Base-by-base conservation (phyloP, 805 yeast species). In the Sungouiozyma intestinalis region DNA sequence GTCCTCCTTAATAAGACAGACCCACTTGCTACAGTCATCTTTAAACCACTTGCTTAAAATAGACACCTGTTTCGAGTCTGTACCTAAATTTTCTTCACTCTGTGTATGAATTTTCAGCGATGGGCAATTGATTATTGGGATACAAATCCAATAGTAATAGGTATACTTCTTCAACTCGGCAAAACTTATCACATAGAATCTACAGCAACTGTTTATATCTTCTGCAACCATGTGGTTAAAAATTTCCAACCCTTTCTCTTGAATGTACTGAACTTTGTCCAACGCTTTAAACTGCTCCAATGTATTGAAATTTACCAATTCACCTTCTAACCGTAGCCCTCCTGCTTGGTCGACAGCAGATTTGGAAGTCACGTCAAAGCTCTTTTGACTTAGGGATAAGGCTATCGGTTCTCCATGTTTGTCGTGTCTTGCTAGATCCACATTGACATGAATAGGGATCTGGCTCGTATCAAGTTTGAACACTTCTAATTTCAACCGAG, bases 141-240 rank as follows among this genome's bases (percentile, higher is more conserved):
- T 77, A 14, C 85, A 81, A 48, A 85, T 73, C 98, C 99, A 94
- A 62, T 92, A 88, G 54, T 74, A 82, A 56, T 82, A 90, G 54
- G 74, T 79, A 66, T 83, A 88, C 63, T 83, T 85, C 60, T 92
- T 92, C 57, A 92, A 71, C 60, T 92, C 98, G 1, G 94, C 82
- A 63, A 79, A 92, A 35, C 87, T 71, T 21, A 88, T 64, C 1
- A 84, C 50, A 3, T 64, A 61, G 48, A 81, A 78, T 7, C 42
- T 36, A 13, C 54, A 50, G 36, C 52, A 45, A 5, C 48, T 35
- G 38, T 56, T 50, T 5, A 59, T 53, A 40, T 66, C 58, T 48
- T 55, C 8, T 49, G 48, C 35, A 34, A 40, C 11, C 29, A 24
- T 24, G 11, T 6, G 6, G 11, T 24, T 11, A 11, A 24, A 24